Conservation (phyloP, 164 flowering plant species). For the Kalanchoe fedtschenkoi region DNA sequence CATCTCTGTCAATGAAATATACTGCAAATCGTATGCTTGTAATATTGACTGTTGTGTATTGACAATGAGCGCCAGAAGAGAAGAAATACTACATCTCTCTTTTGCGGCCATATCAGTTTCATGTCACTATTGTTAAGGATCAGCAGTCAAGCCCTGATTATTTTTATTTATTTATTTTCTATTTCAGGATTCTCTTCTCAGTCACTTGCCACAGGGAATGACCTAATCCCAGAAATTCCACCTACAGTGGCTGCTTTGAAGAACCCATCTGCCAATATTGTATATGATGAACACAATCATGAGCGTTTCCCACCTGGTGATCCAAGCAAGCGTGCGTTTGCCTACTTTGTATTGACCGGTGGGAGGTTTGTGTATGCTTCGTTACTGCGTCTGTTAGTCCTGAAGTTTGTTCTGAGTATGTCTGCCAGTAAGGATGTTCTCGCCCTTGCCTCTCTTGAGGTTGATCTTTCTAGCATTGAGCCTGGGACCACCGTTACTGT, state of each 20-base stretch:
- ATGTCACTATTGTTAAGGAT: not conserved
- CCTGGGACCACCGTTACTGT: constrained; percentile 43
- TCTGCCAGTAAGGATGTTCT: constrained; percentile 50
- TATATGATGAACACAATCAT: constrained; percentile 39
- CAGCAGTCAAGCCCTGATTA: not conserved
- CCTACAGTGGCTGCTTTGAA: constrained; percentile 34
- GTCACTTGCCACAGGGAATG: constrained; percentile 18
- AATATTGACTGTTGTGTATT: not conserved
- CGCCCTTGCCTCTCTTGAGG: constrained; percentile 50
- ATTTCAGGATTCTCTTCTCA: constrained; percentile 21
- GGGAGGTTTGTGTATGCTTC: constrained; percentile 49
- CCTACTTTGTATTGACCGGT: constrained; percentile 44
- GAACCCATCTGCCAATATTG: constrained; percentile 39
- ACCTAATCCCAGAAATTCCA: constrained; percentile 18
- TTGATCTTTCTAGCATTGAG: constrained; percentile 40
- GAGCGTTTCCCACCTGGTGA: constrained; percentile 46
- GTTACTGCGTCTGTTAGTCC: constrained; percentile 32
- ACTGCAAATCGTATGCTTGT: no score
- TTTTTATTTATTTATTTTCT: not conserved
- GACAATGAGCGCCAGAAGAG: no score
- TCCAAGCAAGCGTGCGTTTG: constrained; percentile 48
- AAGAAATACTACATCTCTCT: not conserved
- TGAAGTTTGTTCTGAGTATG: constrained; percentile 44
- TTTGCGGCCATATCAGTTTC: not conserved
- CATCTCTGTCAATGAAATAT: no score